Conservation (phyloP, 2,329 filamentous ascomycete species). For the Colletotrichum lupini region DNA sequence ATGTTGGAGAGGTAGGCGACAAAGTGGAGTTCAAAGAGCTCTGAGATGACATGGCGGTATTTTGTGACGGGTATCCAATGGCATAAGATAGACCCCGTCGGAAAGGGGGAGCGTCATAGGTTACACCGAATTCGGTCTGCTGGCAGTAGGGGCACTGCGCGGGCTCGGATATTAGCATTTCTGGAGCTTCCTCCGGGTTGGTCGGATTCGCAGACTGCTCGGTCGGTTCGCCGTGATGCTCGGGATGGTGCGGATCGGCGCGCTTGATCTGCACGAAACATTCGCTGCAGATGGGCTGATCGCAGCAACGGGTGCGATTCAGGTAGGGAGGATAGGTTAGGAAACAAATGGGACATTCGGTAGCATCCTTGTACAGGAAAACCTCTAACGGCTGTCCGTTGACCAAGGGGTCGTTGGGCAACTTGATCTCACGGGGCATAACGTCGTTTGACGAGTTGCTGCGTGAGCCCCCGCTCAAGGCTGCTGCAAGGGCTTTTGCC, state of each 20-base stretch:
- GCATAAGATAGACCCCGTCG: constrained; percentile 83
- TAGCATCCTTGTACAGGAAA: constrained; percentile 89
- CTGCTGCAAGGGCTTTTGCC: constrained; percentile 88
- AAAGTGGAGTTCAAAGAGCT: constrained; percentile 77
- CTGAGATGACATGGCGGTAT: constrained; percentile 86
- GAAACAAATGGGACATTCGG: constrained; percentile 96
- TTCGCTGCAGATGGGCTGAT: constrained; percentile 96
- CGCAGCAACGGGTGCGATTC: constrained; percentile 94
- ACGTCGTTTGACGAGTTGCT: constrained; percentile 80
- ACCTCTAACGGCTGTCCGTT: constrained; percentile 96
- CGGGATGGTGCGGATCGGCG: constrained; percentile 88
- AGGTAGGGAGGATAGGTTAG: constrained; percentile 94
- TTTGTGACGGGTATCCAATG: constrained; percentile 60
- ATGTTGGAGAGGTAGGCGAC: constrained; percentile 53
- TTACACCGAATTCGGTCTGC: constrained; percentile 95
- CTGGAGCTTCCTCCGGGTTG: constrained; percentile 62
- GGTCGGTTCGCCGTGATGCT: constrained; percentile 70
- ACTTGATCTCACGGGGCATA: constrained; percentile 78
- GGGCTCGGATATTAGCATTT: constrained; percentile 87
- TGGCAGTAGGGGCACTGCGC: constrained; percentile 95
- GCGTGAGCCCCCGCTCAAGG: constrained; percentile 79
- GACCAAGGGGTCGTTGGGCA: constrained; percentile 86
- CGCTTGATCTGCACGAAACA: constrained; percentile 99
- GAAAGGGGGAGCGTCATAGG: constrained; percentile 90
- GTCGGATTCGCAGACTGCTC: constrained; percentile 47